Evolutionary conservation across 2,329 filamentous ascomycete species (phyloP), one percentile per base, ranked within the genome.

Genomic region (Arthrobotrys megalospora): DNA sequence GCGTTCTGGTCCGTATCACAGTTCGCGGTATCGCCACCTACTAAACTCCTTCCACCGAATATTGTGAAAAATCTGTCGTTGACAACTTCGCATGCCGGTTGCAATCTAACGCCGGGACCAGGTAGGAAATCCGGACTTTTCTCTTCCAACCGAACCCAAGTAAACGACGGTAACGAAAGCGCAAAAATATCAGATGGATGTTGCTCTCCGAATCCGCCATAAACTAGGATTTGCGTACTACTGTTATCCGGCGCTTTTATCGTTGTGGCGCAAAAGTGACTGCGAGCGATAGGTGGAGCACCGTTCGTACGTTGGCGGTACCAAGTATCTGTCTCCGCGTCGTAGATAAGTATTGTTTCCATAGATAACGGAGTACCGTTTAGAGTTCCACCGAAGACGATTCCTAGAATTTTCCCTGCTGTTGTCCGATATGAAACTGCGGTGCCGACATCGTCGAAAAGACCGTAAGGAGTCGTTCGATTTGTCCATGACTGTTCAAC

Each of bases 1-100:
- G 70, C 70, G 48, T 75, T 75, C 52, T 75, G 70, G 7, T 68
- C 19, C 19, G n/a, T 55, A 38, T 75, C 70, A 32, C 70, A 75
- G 21, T 63, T 55, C 7, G 41, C 63, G 14, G 63, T 45, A 68
- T 75, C 70, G 0, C 70, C 70, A 53, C 50, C 53, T 1, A 68
- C 62, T 10, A 75, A 43, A 63, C 64, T 75, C n/a, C 70, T 67
- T 3, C 70, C 70, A 1, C 52, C 70, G 14, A 75, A 75, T 53
- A 75, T 63, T 3, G 50, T 47, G 2, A 75, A 52, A 34, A 67
- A 62, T n/a, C 43, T 36, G 38, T 75, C 50, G n/a, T 68, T 52
- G 1, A 75, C 41, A 8, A 75, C 50, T 6, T 75, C 45, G 47
- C 70, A 75, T 4, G 38, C 34, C 6, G 70, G 70, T 11, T 75